Evolutionary conservation across 2,329 filamentous ascomycete genomes (phyloP), one percentile per base, ranked within the genome.

Genomic region (Arachnomyces sp.): DNA sequence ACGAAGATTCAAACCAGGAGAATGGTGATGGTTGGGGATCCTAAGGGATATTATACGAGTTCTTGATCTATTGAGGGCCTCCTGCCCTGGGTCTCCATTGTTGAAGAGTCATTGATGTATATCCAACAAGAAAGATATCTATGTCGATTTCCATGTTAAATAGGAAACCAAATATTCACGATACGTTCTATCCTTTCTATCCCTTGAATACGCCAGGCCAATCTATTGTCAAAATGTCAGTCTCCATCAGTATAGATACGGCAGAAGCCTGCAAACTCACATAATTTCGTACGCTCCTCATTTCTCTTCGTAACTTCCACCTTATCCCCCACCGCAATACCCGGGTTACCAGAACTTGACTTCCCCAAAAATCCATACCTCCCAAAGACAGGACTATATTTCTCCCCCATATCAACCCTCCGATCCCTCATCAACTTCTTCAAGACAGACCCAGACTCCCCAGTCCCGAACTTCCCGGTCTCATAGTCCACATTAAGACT

Each of bases 401-500:
- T 82, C 28, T 66, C 66, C 0, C 83, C 83, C n/a, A 57, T 47
- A 54, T 89, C 83, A 5, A 88, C 81, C 41, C 82, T 71, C 14
- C 84, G 71, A 59, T 87, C 80, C 38, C 69, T 73, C 72, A 79
- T 79, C 51, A 89, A 61, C 52, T 79, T 77, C 66, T 85, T 86
- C 46, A 86, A 64, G 12, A 84, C 71, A 30, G 63, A 66, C n/a
- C 77, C 80, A 28, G 65, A 58, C 51, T 78, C 74, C 2, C 76
- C 77, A 1, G 64, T 62, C 0, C 73, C 76, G 31, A 67, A 63
- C 36, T 70, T 72, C 5, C 83, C 83, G 0, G 77, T 84, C 15
- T 63, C 55, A 55, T 83, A 84, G 62, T 87, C 79, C 43, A 88
- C 74, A 59, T 85, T 86, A 45, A 87, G 64, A 44, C 79, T 83